phyloP scores from a whole-genome alignment of 2,329 filamentous ascomycete genomes.

The Diaporthe sp. region DNA sequence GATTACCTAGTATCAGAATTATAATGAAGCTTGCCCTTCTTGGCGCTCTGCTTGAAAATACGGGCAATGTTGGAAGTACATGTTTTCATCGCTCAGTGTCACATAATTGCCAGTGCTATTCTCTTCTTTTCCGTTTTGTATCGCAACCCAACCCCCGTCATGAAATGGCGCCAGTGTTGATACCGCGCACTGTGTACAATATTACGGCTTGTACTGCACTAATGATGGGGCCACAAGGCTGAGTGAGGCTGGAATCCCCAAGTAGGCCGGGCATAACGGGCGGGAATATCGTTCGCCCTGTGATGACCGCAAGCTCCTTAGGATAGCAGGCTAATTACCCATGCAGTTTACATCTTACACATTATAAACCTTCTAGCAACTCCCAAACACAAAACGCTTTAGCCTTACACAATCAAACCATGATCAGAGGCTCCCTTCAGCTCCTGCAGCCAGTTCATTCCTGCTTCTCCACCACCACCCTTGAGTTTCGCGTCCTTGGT shows the following conservation, averaged over 20 bases:
- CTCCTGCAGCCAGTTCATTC: constrained; percentile 57
- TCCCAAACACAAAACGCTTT: background rate
- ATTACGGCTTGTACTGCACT: background rate
- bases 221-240: background rate
- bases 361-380: background rate
- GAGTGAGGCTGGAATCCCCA: background rate
- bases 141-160: background rate
- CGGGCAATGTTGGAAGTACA: background rate
- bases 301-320: background rate
- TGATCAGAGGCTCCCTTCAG: constrained; percentile 56
- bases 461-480: constrained; percentile 41
- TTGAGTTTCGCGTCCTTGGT: constrained; percentile 45
- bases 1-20: background rate
- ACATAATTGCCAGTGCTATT: no score
- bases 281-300: background rate
- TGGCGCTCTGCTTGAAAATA: background rate
- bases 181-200: background rate
- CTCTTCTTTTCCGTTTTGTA: no score
- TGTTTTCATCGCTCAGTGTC: background rate
- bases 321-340: no score
- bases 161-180: no score
- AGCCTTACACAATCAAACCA: constrained; percentile 56
- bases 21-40: background rate
- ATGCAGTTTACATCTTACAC: background rate
- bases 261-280: background rate